Base-by-base conservation (phyloP, 1,284 basidiomycete species). In the Vanrija sp. region DNA sequence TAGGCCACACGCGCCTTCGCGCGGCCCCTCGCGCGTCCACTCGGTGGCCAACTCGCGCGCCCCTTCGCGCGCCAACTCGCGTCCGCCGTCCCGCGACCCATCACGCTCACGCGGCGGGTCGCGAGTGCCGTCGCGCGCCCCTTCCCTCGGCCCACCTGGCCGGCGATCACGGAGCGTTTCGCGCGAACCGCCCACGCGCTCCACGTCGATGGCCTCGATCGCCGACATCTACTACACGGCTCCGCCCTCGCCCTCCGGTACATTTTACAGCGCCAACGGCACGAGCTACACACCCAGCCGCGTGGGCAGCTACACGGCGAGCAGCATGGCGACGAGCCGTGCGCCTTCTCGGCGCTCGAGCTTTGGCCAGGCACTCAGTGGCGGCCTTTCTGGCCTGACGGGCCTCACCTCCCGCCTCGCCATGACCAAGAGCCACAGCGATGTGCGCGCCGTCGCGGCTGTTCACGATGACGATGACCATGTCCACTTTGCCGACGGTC, bases 211-310 rank as follows among this genome's bases (percentile, higher is more conserved):
- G 45, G 31, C 60, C 6, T 71, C 71, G n/a, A 73, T 72, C 37
- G 73, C 73, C n/a, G 73, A 75, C 49, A 51, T 75, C 14, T 75
- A 62, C 59, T 70, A 70, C 54, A 67, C 72, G 9, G 71, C 72
- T 0, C 62, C 60, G 3, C 65, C 65, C 20, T 66, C 65, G 0
- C 69, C 69, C 3, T n/a, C 51, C n/a, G 12, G 12, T 14, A 31
- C 31, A 2, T 31, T 12, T 14, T 31, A 31, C 31, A 12, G 31
- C 31, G 31, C 12, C 9, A 31, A 9, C 2, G 31, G 9, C 31
- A 31, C 31, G 12, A 31, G 31, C 31, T 31, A 31, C 31, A 31
- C 31, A 14, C 9, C 31, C 31, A 31, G 31, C 31, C 31, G 31
- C 4, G 31, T 14, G 15, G 15, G 15, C 31, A 31, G 31, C 31